Conservation (phyloP, 306 rosid genomes). For the Delonix regia region DNA sequence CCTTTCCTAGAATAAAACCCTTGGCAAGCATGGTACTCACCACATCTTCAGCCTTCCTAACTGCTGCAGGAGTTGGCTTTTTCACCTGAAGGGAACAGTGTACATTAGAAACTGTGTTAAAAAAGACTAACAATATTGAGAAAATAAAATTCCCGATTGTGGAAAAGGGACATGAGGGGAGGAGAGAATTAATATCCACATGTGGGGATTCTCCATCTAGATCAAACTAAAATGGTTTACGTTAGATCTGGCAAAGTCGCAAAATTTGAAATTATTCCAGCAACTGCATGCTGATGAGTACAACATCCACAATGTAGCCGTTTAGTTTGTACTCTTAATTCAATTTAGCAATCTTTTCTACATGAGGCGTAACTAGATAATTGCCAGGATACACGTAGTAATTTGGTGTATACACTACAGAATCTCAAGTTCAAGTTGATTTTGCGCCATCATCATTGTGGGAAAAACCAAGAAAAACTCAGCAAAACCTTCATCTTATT, state of each 20-base stretch:
- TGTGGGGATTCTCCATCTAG: conserved; percentile 20
- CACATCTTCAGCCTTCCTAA: conserved; percentile 69
- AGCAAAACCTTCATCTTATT: background rate
- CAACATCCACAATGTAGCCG: background rate
- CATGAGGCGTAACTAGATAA: background rate
- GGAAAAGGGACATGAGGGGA: background rate
- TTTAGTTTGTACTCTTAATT: background rate
- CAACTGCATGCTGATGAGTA: background rate
- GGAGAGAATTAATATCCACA: background rate
- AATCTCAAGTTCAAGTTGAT: background rate
- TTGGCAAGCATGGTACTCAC: conserved; percentile 82
- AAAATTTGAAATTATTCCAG: background rate
- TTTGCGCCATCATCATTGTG: background rate
- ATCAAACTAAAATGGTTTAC: background rate
- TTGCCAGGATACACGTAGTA: background rate
- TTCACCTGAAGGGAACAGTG: conserved; percentile 45
- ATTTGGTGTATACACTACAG: conserved; percentile 3
- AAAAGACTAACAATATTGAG: background rate
- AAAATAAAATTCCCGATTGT: background rate
- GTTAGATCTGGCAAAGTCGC: background rate
- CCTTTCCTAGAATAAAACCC: conserved; percentile 77
- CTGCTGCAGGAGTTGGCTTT: conserved; percentile 47
- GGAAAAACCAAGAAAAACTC: background rate
- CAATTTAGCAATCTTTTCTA: background rate
- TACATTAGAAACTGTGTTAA: conserved; percentile 22